Percentiles rank a stretch among this genome's conserved stretches.
phyloP scores from a whole-genome alignment of 176 grass and related monocot species.

The Alopecurus myosuroides region DNA sequence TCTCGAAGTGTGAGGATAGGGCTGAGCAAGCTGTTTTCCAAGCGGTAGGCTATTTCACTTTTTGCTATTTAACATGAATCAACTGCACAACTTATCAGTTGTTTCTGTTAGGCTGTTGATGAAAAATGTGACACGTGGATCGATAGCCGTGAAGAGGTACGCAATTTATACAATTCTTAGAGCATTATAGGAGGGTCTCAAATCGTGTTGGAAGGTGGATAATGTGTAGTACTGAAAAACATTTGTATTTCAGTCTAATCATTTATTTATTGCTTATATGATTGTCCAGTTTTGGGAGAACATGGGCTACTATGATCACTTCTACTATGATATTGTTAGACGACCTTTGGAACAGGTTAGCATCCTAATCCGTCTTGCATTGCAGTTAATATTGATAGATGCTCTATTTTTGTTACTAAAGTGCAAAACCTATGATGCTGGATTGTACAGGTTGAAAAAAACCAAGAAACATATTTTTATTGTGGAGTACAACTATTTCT shows the following conservation, averaged over 20 bases:
- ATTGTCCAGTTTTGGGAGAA: background rate
- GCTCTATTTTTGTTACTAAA: background rate
- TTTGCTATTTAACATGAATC: background rate
- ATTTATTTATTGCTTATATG: background rate
- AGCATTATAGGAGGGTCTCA: background rate
- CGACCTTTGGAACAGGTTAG: background rate
- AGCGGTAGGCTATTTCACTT: background rate
- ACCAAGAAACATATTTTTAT: background rate
- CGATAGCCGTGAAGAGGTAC: background rate
- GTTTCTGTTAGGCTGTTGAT: background rate
- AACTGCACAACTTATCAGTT: background rate
- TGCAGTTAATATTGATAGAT: background rate
- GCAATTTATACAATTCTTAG: background rate
- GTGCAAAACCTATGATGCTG: background rate
- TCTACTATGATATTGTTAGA: slow-evolving; percentile 4
- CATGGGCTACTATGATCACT: background rate
- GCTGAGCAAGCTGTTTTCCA: background rate
- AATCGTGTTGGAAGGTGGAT: background rate
- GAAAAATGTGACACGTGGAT: background rate
- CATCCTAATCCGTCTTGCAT: background rate
- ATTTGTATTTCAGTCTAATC: background rate
- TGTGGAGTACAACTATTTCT: background rate
- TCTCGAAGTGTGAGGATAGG: background rate
- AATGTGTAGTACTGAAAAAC: background rate
- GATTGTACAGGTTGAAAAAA: background rate